Percentiles rank a stretch among this genome's conserved stretches.
Evolutionary conservation across 2,329 filamentous ascomycete species (phyloP).

Genomic region (Paracoccidioides brasiliensis): DNA sequence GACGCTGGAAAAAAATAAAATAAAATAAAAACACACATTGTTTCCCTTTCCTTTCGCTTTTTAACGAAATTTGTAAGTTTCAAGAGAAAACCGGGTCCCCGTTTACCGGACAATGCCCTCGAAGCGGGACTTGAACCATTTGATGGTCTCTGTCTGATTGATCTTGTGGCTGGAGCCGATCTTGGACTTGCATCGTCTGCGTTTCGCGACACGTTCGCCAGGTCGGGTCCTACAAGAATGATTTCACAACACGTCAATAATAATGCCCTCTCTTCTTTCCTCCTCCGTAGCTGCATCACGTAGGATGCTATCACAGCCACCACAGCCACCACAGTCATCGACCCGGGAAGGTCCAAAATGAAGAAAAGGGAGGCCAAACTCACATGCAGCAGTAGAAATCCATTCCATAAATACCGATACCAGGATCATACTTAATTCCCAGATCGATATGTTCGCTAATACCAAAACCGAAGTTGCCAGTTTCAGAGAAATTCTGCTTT

Average conservation of each 20-base stretch:
- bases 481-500: slow-evolving; percentile 99
- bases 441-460: slow-evolving; percentile 99
- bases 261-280: neutral
- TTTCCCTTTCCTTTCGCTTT: slow-evolving; percentile 34
- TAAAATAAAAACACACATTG: neutral
- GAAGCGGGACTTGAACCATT: slow-evolving; percentile 96
- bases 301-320: too few relatives aligned
- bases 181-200: slow-evolving; percentile 74
- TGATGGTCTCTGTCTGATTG: slow-evolving; percentile 87
- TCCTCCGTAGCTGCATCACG: neutral
- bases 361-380: slow-evolving; percentile 18
- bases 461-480: slow-evolving; percentile 99
- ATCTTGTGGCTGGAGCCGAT: slow-evolving; percentile 87
- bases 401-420: slow-evolving; percentile 99
- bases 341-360: neutral
- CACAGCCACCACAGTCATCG: too few relatives aligned
- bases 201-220: slow-evolving; percentile 93
- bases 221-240: slow-evolving; percentile 59
- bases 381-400: slow-evolving; percentile 99
- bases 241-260: slow-evolving; percentile 18
- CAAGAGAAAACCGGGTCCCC: neutral
- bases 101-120: slow-evolving; percentile 97
- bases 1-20: neutral
- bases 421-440: slow-evolving; percentile 99
- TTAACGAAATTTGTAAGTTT: slow-evolving; percentile 27